Evolutionary conservation across 768 basidiomycete genomes (phyloP), one percentile per base, ranked within the genome.

Genomic region (Exidia glandulosa): DNA sequence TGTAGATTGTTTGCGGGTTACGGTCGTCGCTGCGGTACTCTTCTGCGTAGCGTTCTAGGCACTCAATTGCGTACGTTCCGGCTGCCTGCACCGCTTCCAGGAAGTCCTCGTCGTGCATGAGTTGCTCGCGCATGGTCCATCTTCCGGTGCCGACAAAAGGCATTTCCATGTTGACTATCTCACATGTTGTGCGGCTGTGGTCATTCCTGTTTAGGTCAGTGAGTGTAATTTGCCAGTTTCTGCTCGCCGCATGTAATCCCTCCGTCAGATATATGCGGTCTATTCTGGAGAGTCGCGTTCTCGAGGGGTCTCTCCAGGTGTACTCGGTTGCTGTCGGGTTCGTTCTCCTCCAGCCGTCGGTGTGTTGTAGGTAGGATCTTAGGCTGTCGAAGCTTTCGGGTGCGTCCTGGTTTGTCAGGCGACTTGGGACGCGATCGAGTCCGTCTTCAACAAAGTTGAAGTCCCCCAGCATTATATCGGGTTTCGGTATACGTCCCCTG

Each of bases 401-500:
- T 3, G 41, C 16, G 41, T 45, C 41, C 5, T 16, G 14, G 14
- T 19, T 6, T 3, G 41, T 7, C 41, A 45, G 3, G 4, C 16
- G 14, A 16, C n/a, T 32, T 31, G 67, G 66, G 14, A 63, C 27
- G 0, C 65, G 48, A 36, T 68, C 67, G 9, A 67, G 55, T 0
- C 13, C 27, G 12, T 67, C 65, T 45, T 67, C 61, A 2, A 67
- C 64, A 5, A 67, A 57, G 32, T 68, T 67, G 32, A 60, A 60
- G 57, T 68, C 66, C 0, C 63, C 66, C 1, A 60, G 50, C 3
- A 68, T 19, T 1, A 64, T 32, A 31, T 66, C 62, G 0, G 66
- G 66, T 4, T 47, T 36, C 0, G 56, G 62, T 0, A 56, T 4
- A 5, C 16, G 14, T 4, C 23, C 16, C 41, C 16, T 3, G 16